Evolutionary conservation across 225 moss, liverwort and hornwort genomes (phyloP).

Genomic region (Pleurozium schreberi): DNA sequence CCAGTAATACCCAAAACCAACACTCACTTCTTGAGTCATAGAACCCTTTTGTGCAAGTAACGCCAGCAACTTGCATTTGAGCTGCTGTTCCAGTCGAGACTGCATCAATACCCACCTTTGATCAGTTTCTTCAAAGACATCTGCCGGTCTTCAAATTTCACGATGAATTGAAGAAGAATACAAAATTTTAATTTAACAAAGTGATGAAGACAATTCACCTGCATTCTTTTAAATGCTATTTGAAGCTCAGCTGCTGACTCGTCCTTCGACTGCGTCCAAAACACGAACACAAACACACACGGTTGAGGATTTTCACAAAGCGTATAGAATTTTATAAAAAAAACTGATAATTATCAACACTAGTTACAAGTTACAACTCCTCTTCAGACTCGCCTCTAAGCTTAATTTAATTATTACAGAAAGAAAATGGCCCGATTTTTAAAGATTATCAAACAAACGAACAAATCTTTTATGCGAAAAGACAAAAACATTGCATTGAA

Average conservation of each 20-base stretch:
- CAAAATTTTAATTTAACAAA: too few species aligned
- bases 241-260: slow-evolving; percentile 56
- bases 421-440: too few species aligned
- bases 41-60: slow-evolving; percentile 57
- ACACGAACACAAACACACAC: not conserved
- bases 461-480: not conserved
- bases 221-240: slow-evolving; percentile 51
- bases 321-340: too few species aligned
- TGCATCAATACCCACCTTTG: not conserved
- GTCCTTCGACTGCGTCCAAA: slow-evolving; percentile 45
- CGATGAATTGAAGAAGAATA: too few species aligned
- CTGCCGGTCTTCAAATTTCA: not conserved
- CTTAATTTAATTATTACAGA: not conserved
- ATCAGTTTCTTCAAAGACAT: not conserved
- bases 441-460: not conserved
- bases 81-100: slow-evolving; percentile 60
- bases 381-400: not conserved
- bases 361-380: not conserved
- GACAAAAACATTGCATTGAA: not conserved
- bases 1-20: not conserved
- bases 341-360: not conserved
- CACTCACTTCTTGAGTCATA: slow-evolving; percentile 54
- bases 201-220: slow-evolving; percentile 11
- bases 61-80: slow-evolving; percentile 53
- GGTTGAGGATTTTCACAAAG: not conserved